These are phyloP conservation scores for Elaeis oleifera DNA, from an alignment of 202 grass and related monocot genomes.

Conservation along the genomic window DNA sequence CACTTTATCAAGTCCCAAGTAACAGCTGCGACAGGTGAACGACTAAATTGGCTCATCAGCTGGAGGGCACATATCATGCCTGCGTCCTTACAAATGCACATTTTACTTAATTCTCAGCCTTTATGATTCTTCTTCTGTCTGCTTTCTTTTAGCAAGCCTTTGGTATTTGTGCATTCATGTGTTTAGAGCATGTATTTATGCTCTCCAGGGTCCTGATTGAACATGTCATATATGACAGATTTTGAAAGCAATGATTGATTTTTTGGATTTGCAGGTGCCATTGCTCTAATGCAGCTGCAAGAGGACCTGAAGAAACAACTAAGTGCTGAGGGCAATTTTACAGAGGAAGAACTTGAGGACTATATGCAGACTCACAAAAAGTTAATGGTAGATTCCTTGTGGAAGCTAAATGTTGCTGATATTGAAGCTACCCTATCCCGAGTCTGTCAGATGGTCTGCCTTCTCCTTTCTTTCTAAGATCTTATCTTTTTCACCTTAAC, in stretches of 20 bases:
- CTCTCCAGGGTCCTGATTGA: no score
- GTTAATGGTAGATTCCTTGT: conserved; percentile 91
- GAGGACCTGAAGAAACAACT: conserved; percentile 79
- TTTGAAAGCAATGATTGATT: conserved; percentile 6
- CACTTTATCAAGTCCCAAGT: conserved; percentile 99
- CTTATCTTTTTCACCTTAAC: not conserved
- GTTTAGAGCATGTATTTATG: no score
- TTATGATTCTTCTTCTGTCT: no score
- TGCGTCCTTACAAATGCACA: no score
- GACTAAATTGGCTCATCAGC: no score
- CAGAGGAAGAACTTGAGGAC: conserved; percentile 67
- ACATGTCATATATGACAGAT: no score
- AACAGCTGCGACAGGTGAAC: conserved; percentile 76
- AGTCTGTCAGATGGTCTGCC: conserved; percentile 90
- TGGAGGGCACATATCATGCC: no score
- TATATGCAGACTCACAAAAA: conserved; percentile 88
- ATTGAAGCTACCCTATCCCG: conserved; percentile 87
- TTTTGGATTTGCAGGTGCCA: conserved; percentile 60
- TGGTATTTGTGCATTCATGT: no score
- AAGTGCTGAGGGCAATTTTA: conserved; percentile 65
- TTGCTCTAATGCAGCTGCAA: conserved; percentile 94
- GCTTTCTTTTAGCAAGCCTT: no score
- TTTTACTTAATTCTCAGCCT: no score
- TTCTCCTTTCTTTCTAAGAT: conserved; percentile 7
- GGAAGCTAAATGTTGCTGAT: conserved; percentile 99